Evolutionary conservation across 352 stramenopile species (phyloP), one percentile per base, ranked within the genome.

Genomic region (Phytophthora vignae): DNA sequence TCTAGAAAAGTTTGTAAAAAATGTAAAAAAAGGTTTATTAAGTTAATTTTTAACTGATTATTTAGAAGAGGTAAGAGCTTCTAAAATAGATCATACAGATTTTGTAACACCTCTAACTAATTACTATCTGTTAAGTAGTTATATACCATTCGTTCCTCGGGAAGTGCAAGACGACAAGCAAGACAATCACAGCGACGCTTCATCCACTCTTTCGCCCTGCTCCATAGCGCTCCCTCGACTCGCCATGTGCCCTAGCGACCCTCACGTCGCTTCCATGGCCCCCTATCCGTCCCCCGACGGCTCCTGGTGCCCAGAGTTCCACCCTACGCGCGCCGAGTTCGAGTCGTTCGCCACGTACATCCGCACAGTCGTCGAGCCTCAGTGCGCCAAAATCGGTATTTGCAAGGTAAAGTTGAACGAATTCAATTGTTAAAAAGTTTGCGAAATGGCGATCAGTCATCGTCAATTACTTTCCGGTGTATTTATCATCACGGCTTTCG

Each of bases 271-370:
- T 31, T 56, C 63, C 17, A 7, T 15, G 17, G 10, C 56, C 1
- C 36, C 60, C 12, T 59, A 55, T 15, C 60, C 73, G 19, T 77
- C 75, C 6, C 25, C 74, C 6, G 73, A 68, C 19, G 82, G 79
- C 36, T 65, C 67, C 17, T 93, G 86, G 86, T 94, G 87, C 31
- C 94, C 94, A 1, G 92, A 97, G 50, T 97, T 98, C 73, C 78
- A 78, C 36, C 94, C 94, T 6, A 96, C 90, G 21, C 76, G 67
- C 44, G 73, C 85, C 22, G 92, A 98, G 67, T 98, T 98, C 73
- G 65, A 83, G 60, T 88, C 78, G 25, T 98, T 98, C 64, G 73
- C 84, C 21, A 82, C 74, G 14, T 98, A 97, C 72, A 88, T 98
- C 40, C 86, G 88, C 54, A 87, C 81, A 19, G 85, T 96, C 17